Conservation (phyloP, 345 rosid species). For the Eucalyptus decipiens region DNA sequence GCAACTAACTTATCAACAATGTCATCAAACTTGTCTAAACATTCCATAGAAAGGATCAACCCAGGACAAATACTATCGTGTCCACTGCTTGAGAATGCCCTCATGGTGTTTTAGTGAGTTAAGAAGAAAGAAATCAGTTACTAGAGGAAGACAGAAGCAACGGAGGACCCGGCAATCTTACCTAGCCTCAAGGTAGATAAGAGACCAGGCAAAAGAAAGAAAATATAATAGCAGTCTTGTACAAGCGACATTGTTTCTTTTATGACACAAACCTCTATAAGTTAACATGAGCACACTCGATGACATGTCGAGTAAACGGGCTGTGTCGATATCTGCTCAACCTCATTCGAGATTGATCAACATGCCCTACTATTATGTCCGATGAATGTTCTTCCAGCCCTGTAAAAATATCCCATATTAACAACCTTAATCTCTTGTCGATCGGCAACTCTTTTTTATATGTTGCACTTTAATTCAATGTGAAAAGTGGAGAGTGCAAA, state of each 20-base stretch:
- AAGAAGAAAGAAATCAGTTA: too few species aligned
- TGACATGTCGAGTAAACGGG: not conserved
- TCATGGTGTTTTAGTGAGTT: too few species aligned
- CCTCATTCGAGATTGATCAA: not conserved
- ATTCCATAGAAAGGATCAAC: not conserved
- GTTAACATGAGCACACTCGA: not conserved
- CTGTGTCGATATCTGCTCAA: not conserved
- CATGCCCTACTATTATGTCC: not conserved
- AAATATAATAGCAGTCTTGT: not conserved
- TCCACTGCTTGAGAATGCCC: too few species aligned
- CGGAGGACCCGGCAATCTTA: not conserved
- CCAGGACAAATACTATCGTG: rapidly evolving
- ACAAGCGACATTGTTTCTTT: not conserved
- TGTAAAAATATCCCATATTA: not conserved
- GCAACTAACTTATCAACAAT: not conserved
- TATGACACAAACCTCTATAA: not conserved
- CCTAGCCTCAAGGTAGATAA: not conserved
- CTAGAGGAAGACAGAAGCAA: not conserved
- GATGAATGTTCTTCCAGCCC: not conserved
- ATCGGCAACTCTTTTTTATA: not conserved
- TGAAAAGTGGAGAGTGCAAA: not conserved
- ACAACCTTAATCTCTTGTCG: not conserved
- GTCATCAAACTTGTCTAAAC: not conserved
- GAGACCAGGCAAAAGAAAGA: not conserved
- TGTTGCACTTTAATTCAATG: not conserved